Evolutionary conservation across 2,329 filamentous ascomycete genomes (phyloP), one percentile per base, ranked within the genome.

Genomic region (Penicillium olsonii): DNA sequence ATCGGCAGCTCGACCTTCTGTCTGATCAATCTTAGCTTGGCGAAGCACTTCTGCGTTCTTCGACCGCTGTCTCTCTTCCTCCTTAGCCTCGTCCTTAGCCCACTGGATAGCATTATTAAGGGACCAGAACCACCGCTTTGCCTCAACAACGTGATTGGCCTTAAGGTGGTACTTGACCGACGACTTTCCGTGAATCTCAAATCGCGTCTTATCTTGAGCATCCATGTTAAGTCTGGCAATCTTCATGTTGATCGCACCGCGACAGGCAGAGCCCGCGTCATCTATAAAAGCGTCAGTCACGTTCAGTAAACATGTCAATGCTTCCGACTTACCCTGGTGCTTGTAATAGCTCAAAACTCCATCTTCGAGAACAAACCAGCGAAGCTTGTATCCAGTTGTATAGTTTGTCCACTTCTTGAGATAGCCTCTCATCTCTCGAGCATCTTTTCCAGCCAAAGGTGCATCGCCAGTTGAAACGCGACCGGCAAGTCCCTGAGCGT

Each of bases 321-420:
- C 2, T 15, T n/a, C 12, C 18, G 39, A 50, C 66, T 45, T 68
- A 81, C 80, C 80, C 74, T 99, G 94, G 69, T 97, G 90, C 74
- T 99, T 99, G 77, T 97, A 99, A 75, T 99, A 99, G 72, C 94
- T 97, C 59, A 99, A 73, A 11, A 99, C 92, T 11, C 94, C 94
- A 67, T 99, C 94, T 68, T 99, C 94, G 8, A 99, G 82, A 12
- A 97, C 94, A 67, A 99, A 99, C 92, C 92, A 99, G 52, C 94
- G 82, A 56, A 99, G 72, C 74, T 99, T 96, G 75, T 96, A 99
- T 8, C 94, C 94, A 67, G 89, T 92, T 18, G 92, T 92, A 69
- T 99, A 99, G 69, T 99, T 99, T 40, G 94, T 99, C 94, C 94
- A 99, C 71, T 99, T 99, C 75, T 96, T 97, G 48, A 99, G 78